Percentiles rank a stretch among this genome's conserved stretches.
Conservation (phyloP, 1,139 yeast species). For the Spencermartinsiella ligniputridi region DNA sequence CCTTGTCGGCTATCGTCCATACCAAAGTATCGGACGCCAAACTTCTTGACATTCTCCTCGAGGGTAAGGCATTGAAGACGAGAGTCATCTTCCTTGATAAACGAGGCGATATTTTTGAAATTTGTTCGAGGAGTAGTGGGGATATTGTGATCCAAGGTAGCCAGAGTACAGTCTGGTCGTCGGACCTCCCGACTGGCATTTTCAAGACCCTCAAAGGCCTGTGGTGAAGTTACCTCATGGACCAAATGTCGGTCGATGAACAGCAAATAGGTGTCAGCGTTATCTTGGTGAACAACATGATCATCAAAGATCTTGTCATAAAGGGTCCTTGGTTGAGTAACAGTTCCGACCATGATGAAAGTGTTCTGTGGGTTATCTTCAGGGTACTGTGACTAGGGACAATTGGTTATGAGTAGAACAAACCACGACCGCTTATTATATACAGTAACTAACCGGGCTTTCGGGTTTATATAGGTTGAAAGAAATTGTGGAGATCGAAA, state of each 20-base stretch:
- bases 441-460: neutral
- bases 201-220: conserved; percentile 91
- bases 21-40: conserved; percentile 87
- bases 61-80: conserved; percentile 87
- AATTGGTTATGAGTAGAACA: too few species aligned
- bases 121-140: conserved; percentile 82
- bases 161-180: conserved; percentile 90
- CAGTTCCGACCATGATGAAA: conserved; percentile 13
- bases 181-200: conserved; percentile 86
- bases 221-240: conserved; percentile 98
- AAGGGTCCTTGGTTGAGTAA: conserved; percentile 46
- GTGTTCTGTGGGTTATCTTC: too few species aligned
- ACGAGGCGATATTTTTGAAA: conserved; percentile 71
- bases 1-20: conserved; percentile 95
- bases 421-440: too few species aligned
- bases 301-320: conserved; percentile 96
- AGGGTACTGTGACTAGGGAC: too few species aligned
- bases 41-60: conserved; percentile 86
- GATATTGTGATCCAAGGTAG: conserved; percentile 96
- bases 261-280: conserved; percentile 76
- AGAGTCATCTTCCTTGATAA: conserved; percentile 87
- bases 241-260: conserved; percentile 95
- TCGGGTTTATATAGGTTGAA: neutral
- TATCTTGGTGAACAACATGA: conserved; percentile 87
- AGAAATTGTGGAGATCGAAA: neutral